Evolutionary conservation across 495 filamentous ascomycete species (phyloP).

Genomic region (Wilcoxina mikolae): DNA sequence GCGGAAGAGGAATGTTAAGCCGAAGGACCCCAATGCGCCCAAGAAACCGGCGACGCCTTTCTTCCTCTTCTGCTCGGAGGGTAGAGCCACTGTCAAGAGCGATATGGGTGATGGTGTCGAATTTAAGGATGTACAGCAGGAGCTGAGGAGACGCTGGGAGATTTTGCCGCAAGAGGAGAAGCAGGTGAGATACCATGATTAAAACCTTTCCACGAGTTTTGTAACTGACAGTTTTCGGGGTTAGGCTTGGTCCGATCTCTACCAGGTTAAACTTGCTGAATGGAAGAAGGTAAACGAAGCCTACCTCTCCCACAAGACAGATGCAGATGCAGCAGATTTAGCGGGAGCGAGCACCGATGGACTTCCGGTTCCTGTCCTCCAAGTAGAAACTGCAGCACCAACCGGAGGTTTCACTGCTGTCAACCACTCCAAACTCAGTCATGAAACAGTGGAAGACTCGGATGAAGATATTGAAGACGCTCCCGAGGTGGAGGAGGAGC

Average conservation of each 20-base stretch:
- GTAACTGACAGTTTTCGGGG: conserved; percentile 11
- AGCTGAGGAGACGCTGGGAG: conserved; percentile 70
- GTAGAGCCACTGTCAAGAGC: conserved; percentile 56
- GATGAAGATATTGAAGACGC: conserved; percentile 31
- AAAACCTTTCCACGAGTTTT: too few relatives aligned
- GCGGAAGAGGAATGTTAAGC: conserved; percentile 41
- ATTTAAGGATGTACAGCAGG: conserved; percentile 65
- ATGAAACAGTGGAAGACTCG: conserved; percentile 22
- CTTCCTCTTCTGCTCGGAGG: conserved; percentile 81
- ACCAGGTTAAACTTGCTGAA: conserved; percentile 45
- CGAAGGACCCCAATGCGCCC: conserved; percentile 71
- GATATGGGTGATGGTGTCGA: conserved; percentile 57
- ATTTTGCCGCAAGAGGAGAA: conserved; percentile 59
- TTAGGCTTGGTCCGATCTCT: conserved; percentile 22
- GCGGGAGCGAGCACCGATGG: neutral
- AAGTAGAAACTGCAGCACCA: neutral
- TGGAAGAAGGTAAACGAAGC: conserved; percentile 39
- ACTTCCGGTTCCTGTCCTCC: conserved; percentile 9
- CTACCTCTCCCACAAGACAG: conserved; percentile 40
- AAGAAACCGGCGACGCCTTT: conserved; percentile 88
- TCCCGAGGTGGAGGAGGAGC: conserved; percentile 4
- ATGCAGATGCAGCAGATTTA: conserved; percentile 19
- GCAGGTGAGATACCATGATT: conserved; percentile 39
- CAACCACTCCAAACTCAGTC: conserved; percentile 31
- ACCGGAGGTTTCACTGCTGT: conserved; percentile 30